Evolutionary conservation across 108 stramenopile species (phyloP), one percentile per base, ranked within the genome.

Genomic region (Cyclotella distinguenda): DNA sequence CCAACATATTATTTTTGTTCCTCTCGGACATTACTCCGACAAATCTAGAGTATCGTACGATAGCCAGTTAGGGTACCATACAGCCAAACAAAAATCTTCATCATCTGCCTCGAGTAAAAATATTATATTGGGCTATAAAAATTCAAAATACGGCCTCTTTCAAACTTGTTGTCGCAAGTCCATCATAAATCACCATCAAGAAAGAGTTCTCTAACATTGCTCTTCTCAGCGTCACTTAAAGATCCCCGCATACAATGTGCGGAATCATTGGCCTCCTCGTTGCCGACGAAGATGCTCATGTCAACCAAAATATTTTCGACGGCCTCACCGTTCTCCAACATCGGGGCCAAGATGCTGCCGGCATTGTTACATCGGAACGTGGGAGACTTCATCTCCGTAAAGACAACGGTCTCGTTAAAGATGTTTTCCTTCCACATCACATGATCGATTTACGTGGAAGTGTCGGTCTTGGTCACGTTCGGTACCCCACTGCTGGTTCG

Each of bases 281-380:
- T 23, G 89, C 95, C 10, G 79, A 96, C 52, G 87, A 87, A 66
- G 62, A 89, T 56, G 68, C 40, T 33, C 68, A 93, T 82, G 93
- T 96, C 61, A 94, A 94, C 71, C 98, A 98, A 80, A 78, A 93
- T 74, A 68, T 98, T 50, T 95, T 97, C 70, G 97, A 98, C 67
- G 97, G 95, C 28, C 89, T 99, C 55, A 98, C 96, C 10, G 94
- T 97, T 47, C 90, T 99, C 60, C 97, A 99, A 66, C 99, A 99
- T 79, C 95, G 99, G 22, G 99, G 99, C 12, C 99, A 99, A 77
- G 99, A 99, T 74, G 97, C 97, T n/a, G 99, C 99, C 23, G 99
- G 99, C 16, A 97, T 96, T 47, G 96, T 90, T 19, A 96, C 95
- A 31, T 82, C 90, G 8, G 88, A 95, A 70, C 79, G 78, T 26